These are phyloP conservation scores for Cytospora piceae DNA, from an alignment of 2,329 filamentous ascomycete genomes.

Conservation along the genomic window DNA sequence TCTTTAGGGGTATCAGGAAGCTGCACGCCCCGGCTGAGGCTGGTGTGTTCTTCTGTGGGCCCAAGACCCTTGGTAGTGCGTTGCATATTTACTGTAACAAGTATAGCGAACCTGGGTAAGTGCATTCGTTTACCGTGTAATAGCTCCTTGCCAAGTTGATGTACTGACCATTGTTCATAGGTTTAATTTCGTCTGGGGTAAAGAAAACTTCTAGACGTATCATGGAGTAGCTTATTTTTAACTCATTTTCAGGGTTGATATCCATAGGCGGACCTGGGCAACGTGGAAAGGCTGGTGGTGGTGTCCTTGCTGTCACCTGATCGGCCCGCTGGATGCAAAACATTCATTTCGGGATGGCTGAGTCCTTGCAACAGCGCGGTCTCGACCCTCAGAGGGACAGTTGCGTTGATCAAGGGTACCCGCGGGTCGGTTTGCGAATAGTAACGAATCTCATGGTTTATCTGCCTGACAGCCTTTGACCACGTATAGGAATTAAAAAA, in stretches of 20 bases:
- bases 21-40: slow-evolving; percentile 74
- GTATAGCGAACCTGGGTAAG: slow-evolving; percentile 80
- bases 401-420: too few relatives aligned
- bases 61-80: slow-evolving; percentile 75
- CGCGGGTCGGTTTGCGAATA: too few relatives aligned
- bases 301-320: slow-evolving; percentile 2
- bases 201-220: slow-evolving; percentile 66
- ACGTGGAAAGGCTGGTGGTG: not conserved
- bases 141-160: not conserved
- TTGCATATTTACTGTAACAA: slow-evolving; percentile 86
- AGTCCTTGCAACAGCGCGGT: not conserved
- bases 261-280: slow-evolving; percentile 24
- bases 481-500: too few relatives aligned
- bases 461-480: too few relatives aligned
- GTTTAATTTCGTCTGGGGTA: slow-evolving; percentile 70
- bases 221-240: slow-evolving; percentile 1
- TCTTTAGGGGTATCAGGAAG: slow-evolving; percentile 82
- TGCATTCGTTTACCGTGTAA: slow-evolving; percentile 34
- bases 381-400: not conserved
- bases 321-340: slow-evolving; percentile 31
- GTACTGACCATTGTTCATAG: slow-evolving; percentile 43
- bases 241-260: slow-evolving; percentile 23
- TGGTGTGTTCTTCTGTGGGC: slow-evolving; percentile 84
- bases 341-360: slow-evolving; percentile 1
- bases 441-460: too few relatives aligned